Percentiles rank a stretch among this genome's conserved stretches.
These are phyloP conservation scores for Gelatoporia subvermispora DNA, from an alignment of 768 basidiomycete genomes.

Conservation along the genomic window DNA sequence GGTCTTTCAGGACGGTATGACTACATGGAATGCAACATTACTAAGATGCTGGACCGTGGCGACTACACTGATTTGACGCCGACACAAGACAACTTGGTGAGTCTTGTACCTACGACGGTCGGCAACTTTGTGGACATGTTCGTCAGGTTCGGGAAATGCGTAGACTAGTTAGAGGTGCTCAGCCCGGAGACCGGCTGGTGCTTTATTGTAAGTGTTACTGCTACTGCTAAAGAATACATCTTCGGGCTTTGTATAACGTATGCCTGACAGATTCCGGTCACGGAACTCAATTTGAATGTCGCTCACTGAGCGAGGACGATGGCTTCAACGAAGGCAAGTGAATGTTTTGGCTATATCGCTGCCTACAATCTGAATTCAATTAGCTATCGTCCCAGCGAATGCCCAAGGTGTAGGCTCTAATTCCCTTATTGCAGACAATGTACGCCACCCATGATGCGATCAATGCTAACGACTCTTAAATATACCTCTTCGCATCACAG, in stretches of 20 bases:
- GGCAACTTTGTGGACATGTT: not conserved
- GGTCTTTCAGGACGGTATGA: slow-evolving; percentile 7
- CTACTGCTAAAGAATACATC: not conserved
- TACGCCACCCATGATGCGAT: not conserved
- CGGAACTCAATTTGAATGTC: not conserved
- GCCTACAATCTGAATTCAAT: too few species aligned
- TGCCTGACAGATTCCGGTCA: slow-evolving; percentile 5
- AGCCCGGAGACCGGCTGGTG: slow-evolving; percentile 11
- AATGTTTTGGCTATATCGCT: too few species aligned
- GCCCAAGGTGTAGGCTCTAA: not conserved
- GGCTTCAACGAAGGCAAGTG: slow-evolving; percentile 4
- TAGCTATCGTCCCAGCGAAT: slow-evolving; percentile 1
- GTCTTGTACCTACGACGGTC: not conserved
- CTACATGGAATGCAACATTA: slow-evolving; percentile 7
- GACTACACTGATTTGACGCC: not conserved
- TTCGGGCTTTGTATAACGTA: not conserved
- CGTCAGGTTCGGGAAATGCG: slow-evolving; percentile 10
- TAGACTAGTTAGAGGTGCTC: slow-evolving; percentile 7
- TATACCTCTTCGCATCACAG: slow-evolving; percentile 1
- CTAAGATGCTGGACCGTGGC: slow-evolving; percentile 8
- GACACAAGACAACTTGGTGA: slow-evolving; percentile 1
- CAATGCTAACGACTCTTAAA: not conserved
- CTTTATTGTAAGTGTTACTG: slow-evolving; percentile 10
- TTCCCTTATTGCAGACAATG: slow-evolving; percentile 10
- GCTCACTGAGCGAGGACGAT: slow-evolving; percentile 3